phyloP scores from a whole-genome alignment of 139 green algal genomes.

The Micromonas commoda region DNA sequence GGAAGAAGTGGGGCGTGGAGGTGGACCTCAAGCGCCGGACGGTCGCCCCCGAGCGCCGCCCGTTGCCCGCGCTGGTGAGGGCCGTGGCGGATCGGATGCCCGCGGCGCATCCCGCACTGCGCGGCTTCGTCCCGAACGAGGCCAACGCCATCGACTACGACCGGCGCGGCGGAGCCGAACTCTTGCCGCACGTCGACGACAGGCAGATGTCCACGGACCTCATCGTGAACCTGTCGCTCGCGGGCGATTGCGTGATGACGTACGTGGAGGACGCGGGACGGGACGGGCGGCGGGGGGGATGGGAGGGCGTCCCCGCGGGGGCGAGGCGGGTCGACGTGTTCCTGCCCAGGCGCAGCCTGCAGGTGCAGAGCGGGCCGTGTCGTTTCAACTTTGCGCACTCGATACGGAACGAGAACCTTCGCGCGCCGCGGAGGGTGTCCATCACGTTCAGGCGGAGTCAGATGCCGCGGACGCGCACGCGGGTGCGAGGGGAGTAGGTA shows the following conservation, averaged over 20 bases:
- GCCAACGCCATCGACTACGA: constrained; percentile 30
- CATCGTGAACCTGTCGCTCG: constrained; percentile 22
- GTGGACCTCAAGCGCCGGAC: neutral
- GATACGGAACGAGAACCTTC: constrained; percentile 27
- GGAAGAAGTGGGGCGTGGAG: constrained; percentile 14
- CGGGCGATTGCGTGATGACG: constrained; percentile 26
- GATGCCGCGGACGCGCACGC: neutral
- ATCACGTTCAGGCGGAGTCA: constrained; percentile 23
- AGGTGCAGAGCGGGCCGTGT: neutral
- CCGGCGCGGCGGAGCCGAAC: neutral
- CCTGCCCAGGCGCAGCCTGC: constrained; percentile 22
- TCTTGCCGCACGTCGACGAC: constrained; percentile 28
- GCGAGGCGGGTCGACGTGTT: neutral
- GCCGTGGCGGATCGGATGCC: neutral
- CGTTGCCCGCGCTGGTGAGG: neutral
- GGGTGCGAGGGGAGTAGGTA: neutral
- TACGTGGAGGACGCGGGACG: neutral
- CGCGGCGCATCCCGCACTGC: neutral
- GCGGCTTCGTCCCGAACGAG: constrained; percentile 14
- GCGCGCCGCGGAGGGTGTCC: constrained; percentile 1
- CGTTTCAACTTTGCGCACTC: constrained; percentile 26
- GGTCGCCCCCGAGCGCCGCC: neutral
- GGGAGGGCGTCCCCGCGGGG: neutral
- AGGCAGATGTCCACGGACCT: constrained; percentile 23
- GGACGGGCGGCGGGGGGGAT: neutral